These are phyloP conservation scores for Cercospora berteroae DNA, from an alignment of 2,329 filamentous ascomycete species.

Conservation along the genomic window DNA sequence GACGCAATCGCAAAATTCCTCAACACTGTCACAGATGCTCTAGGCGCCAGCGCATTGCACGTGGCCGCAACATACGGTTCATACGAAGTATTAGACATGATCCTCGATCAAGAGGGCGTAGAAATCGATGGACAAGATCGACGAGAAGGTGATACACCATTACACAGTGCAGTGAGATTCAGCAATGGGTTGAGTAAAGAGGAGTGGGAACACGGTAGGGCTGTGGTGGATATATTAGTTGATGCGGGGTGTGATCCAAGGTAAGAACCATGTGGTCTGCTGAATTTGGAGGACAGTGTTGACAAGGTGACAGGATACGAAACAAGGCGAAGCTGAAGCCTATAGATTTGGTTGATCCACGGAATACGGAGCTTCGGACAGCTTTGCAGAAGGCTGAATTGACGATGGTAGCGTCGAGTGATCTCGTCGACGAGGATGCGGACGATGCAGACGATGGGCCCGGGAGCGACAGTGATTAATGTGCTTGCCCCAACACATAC, in stretches of 20 bases:
- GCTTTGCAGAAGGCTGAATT: slow-evolving; percentile 72
- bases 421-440: slow-evolving; percentile 51
- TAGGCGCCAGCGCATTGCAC: slow-evolving; percentile 88
- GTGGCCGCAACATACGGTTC: slow-evolving; percentile 82
- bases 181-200: slow-evolving; percentile 65
- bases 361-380: slow-evolving; percentile 60
- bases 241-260: slow-evolving; percentile 70
- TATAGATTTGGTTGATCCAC: slow-evolving; percentile 69
- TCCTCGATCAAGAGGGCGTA: slow-evolving; percentile 79
- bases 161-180: slow-evolving; percentile 76
- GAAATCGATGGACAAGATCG: slow-evolving; percentile 78
- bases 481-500: background rate
- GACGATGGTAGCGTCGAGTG: slow-evolving; percentile 49
- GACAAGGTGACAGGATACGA: slow-evolving; percentile 45
- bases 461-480: slow-evolving; percentile 49
- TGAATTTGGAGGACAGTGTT: background rate
- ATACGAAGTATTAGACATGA: slow-evolving; percentile 78
- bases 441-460: slow-evolving; percentile 43
- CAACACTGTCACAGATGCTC: slow-evolving; percentile 78
- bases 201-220: slow-evolving; percentile 63
- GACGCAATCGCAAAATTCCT: slow-evolving; percentile 72
- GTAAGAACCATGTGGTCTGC: slow-evolving; percentile 27
- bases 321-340: slow-evolving; percentile 75
- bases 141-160: slow-evolving; percentile 70
- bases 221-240: slow-evolving; percentile 74